These are phyloP conservation scores for Cocos nucifera DNA, from an alignment of 176 grass and related monocot species.

Conservation along the genomic window DNA sequence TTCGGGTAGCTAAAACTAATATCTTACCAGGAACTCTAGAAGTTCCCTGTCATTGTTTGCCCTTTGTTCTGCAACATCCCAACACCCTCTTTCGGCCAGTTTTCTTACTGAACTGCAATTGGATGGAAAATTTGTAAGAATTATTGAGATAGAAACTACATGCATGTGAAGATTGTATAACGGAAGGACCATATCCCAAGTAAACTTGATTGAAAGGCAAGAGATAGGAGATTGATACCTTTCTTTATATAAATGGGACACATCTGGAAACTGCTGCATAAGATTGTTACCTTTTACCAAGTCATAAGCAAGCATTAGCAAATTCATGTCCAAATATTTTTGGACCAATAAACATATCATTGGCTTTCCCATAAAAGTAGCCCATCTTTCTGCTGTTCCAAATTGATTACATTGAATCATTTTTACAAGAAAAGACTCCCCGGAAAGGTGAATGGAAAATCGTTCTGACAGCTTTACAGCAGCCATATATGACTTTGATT, in stretches of 20 bases:
- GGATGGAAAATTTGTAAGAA: background rate
- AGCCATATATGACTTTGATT: slow-evolving; percentile 58
- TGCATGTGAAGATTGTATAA: background rate
- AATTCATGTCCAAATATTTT: slow-evolving; percentile 63
- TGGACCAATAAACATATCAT: slow-evolving; percentile 59
- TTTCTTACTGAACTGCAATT: slow-evolving; percentile 70
- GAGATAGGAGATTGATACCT: slow-evolving; percentile 33
- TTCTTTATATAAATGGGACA: slow-evolving; percentile 75
- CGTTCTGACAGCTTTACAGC: slow-evolving; percentile 60
- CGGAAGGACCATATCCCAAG: background rate
- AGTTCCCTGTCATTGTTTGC: slow-evolving; percentile 70
- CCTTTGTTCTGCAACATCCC: slow-evolving; percentile 80
- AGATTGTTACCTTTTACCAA: slow-evolving; percentile 73
- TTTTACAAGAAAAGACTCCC: slow-evolving; percentile 52
- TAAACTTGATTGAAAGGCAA: slow-evolving; percentile 6
- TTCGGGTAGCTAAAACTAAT: background rate
- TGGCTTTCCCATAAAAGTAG: slow-evolving; percentile 64
- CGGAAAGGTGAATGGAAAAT: slow-evolving; percentile 51
- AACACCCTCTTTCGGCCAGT: slow-evolving; percentile 90
- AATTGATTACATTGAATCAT: slow-evolving; percentile 62
- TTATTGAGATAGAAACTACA: background rate
- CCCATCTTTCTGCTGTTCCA: slow-evolving; percentile 66
- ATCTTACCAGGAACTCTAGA: slow-evolving; percentile 76
- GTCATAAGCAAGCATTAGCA: slow-evolving; percentile 78
- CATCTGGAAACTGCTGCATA: slow-evolving; percentile 70